phyloP scores from a whole-genome alignment of 345 rosid genomes.

The Brassica juncea region DNA sequence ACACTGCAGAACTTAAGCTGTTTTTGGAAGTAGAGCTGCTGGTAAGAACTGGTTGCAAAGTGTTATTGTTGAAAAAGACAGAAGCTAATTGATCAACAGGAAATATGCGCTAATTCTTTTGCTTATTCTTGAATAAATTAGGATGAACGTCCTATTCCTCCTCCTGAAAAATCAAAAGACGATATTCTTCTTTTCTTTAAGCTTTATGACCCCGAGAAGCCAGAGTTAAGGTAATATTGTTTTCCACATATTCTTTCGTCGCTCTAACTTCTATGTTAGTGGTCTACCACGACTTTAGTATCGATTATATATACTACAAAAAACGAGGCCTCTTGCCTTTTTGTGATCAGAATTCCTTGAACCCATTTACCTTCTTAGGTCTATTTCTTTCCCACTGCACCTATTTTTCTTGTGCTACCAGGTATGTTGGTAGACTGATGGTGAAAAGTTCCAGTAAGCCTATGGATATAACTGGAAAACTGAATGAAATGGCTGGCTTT shows the following conservation, averaged over 20 bases:
- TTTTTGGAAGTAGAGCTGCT: slow-evolving; percentile 76
- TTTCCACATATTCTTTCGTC: slow-evolving; percentile 10
- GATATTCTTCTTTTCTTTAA: slow-evolving; percentile 93
- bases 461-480: slow-evolving; percentile 61
- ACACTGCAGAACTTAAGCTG: slow-evolving; percentile 82
- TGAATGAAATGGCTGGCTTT: slow-evolving; percentile 92
- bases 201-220: slow-evolving; percentile 77
- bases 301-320: neutral
- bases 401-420: slow-evolving; percentile 23
- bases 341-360: neutral
- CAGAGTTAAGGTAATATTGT: slow-evolving; percentile 61
- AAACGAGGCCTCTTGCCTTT: too few relatives aligned
- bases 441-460: slow-evolving; percentile 81
- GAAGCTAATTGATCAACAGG: slow-evolving; percentile 14
- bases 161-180: slow-evolving; percentile 73
- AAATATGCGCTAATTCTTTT: slow-evolving; percentile 11
- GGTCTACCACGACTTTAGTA: neutral
- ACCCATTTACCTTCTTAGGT: neutral
- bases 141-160: slow-evolving; percentile 69
- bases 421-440: slow-evolving; percentile 83
- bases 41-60: slow-evolving; percentile 47
- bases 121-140: slow-evolving; percentile 39
- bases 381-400: neutral
- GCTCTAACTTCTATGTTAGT: neutral
- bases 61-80: slow-evolving; percentile 13